These are phyloP conservation scores for Paracamarosporium sp. DNA, from an alignment of 2,329 filamentous ascomycete genomes.

Conservation along the genomic window DNA sequence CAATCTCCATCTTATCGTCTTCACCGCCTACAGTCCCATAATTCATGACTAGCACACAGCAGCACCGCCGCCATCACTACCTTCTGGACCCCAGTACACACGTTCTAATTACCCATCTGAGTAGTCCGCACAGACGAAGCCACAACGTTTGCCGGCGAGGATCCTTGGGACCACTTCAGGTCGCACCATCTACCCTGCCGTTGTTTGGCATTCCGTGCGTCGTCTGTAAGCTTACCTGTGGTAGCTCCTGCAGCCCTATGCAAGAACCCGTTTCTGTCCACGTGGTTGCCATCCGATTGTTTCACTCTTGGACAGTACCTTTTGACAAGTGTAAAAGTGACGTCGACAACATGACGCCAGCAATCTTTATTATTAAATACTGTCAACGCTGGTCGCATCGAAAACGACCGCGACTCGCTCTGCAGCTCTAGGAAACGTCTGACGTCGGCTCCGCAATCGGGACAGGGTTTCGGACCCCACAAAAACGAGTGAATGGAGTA, in stretches of 20 bases:
- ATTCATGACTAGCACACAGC: too few relatives aligned
- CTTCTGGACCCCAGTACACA: background rate
- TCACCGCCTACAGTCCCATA: background rate
- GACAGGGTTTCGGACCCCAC: constrained; percentile 15
- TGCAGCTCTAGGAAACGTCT: constrained; percentile 9
- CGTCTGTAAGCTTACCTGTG: constrained; percentile 34
- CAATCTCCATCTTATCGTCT: background rate
- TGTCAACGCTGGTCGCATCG: background rate
- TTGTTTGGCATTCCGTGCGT: constrained; percentile 16
- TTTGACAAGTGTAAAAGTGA: background rate
- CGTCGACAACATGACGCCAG: background rate
- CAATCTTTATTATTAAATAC: background rate
- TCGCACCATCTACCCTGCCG: constrained; percentile 16
- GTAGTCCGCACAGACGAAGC: constrained; percentile 18
- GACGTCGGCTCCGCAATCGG: constrained; percentile 1
- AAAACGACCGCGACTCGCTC: background rate
- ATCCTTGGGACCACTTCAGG: constrained; percentile 19
- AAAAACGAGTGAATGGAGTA: constrained; percentile 1
- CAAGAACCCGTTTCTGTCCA: constrained; percentile 36
- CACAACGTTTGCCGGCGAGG: constrained; percentile 8
- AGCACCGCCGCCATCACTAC: constrained; percentile 1
- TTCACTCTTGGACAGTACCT: constrained; percentile 23
- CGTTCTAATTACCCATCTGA: background rate
- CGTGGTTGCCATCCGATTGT: constrained; percentile 35
- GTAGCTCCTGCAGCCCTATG: constrained; percentile 43